A percentile compares a stretch with the other conserved stretches of the same genome.
These are phyloP conservation scores for Aristolochia contorta DNA, from an alignment of 164 flowering plant species.

Conservation along the genomic window DNA sequence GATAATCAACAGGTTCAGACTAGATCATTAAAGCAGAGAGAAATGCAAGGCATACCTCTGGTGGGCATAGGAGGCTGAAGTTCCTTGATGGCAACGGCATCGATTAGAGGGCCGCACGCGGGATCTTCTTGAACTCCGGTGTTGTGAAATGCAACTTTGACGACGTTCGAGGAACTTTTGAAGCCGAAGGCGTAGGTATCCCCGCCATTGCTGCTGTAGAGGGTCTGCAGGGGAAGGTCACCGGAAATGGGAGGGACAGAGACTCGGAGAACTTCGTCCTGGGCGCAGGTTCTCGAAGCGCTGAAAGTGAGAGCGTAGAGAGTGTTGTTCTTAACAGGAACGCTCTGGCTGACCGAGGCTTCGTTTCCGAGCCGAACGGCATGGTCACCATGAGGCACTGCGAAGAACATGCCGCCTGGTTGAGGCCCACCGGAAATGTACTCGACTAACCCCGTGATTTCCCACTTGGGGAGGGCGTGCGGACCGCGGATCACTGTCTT, in stretches of 20 bases:
- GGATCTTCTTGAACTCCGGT: slow-evolving; percentile 93
- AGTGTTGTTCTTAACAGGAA: slow-evolving; percentile 47
- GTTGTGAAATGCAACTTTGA: slow-evolving; percentile 54
- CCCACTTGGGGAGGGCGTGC: slow-evolving; percentile 69
- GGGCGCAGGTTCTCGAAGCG: slow-evolving; percentile 90
- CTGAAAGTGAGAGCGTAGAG: slow-evolving; percentile 80
- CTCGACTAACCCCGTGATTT: slow-evolving; percentile 75
- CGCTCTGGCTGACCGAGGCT: slow-evolving; percentile 68
- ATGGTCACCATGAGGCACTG: slow-evolving; percentile 73
- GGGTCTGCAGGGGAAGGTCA: slow-evolving; percentile 71
- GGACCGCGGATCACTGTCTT: slow-evolving; percentile 56
- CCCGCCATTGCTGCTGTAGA: slow-evolving; percentile 71
- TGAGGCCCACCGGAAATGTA: slow-evolving; percentile 87
- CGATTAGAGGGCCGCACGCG: slow-evolving; percentile 84
- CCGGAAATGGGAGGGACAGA: slow-evolving; percentile 53
- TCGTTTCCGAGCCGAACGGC: slow-evolving; percentile 93
- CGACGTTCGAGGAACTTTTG: slow-evolving; percentile 29
- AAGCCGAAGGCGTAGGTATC: slow-evolving; percentile 80
- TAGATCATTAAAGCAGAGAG: no score
- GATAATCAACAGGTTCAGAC: no score
- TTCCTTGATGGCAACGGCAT: slow-evolving; percentile 79
- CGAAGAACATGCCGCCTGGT: slow-evolving; percentile 79
- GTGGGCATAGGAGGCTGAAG: slow-evolving; percentile 48
- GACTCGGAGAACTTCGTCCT: slow-evolving; percentile 74
- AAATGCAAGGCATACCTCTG: slow-evolving; percentile 31